Evolutionary conservation across 2,329 filamentous ascomycete genomes (phyloP).

Genomic region (Cordyceps cicadae): DNA sequence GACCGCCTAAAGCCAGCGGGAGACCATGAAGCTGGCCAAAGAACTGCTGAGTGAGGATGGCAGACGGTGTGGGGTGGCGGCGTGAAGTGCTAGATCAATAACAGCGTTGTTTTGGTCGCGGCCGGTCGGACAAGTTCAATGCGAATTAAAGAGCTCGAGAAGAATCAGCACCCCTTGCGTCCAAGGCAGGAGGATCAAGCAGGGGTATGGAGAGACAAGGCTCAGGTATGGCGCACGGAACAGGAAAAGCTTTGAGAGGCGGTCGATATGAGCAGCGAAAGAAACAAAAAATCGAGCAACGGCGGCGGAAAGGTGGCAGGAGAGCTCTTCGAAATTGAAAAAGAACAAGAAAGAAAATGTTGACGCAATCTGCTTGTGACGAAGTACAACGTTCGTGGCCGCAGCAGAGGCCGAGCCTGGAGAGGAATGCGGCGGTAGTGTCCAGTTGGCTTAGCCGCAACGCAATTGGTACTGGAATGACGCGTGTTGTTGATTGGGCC

Average conservation of each 20-base stretch:
- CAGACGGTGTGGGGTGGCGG: neutral
- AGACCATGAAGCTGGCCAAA: slow-evolving; percentile 11
- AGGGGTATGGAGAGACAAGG: slow-evolving; percentile 10
- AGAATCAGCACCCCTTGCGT: slow-evolving; percentile 7
- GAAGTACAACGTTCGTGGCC: neutral
- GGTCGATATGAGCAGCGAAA: neutral
- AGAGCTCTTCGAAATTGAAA: neutral
- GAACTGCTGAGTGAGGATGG: neutral
- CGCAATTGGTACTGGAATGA: slow-evolving; percentile 1
- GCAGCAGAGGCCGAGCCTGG: neutral
- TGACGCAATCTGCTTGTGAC: neutral
- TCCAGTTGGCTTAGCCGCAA: neutral
- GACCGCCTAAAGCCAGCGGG: slow-evolving; percentile 9
- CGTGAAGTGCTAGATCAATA: neutral
- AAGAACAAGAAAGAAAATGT: neutral
- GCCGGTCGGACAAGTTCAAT: neutral
- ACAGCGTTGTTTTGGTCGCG: neutral
- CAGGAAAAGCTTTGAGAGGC: neutral
- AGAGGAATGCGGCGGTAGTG: neutral
- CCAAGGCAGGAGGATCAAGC: slow-evolving; percentile 7
- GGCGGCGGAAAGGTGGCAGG: neutral
- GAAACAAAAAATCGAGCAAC: neutral
- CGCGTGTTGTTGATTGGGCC: slow-evolving; percentile 3
- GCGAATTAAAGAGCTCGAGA: neutral
- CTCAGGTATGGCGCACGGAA: neutral